Evolutionary conservation across 441 rosid genomes (phyloP).

Genomic region (Syzygium malaccense): DNA sequence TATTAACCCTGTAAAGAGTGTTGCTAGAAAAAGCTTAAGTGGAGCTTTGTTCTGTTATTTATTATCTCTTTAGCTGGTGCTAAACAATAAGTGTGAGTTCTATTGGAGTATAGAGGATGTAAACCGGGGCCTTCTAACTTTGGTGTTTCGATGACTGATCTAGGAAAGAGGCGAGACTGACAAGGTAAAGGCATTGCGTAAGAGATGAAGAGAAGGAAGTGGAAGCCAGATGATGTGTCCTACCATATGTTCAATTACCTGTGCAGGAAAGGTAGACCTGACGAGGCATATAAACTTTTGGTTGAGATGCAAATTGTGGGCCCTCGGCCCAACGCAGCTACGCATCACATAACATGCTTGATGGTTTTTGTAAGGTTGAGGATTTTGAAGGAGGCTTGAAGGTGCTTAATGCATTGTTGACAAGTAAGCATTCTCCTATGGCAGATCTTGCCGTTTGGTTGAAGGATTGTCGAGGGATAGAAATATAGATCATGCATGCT

Average conservation of each 20-base stretch:
- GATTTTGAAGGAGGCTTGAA: slow-evolving; percentile 73
- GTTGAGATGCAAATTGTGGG: slow-evolving; percentile 77
- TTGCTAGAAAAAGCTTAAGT: not conserved
- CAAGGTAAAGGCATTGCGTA: slow-evolving; percentile 46
- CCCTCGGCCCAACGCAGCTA: slow-evolving; percentile 72
- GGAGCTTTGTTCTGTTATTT: not conserved
- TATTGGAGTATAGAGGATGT: slow-evolving; percentile 77
- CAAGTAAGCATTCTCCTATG: slow-evolving; percentile 51
- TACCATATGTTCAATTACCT: slow-evolving; percentile 67
- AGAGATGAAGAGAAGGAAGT: slow-evolving; percentile 73
- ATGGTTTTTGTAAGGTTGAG: slow-evolving; percentile 51
- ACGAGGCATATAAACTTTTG: slow-evolving; percentile 55
- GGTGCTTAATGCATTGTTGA: slow-evolving; percentile 63
- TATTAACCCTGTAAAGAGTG: not conserved
- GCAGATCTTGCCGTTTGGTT: slow-evolving; percentile 34
- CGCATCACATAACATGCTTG: slow-evolving; percentile 65
- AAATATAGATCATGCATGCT: slow-evolving; percentile 47
- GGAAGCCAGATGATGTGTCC: slow-evolving; percentile 68
- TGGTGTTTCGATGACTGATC: slow-evolving; percentile 75
- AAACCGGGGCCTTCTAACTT: slow-evolving; percentile 50
- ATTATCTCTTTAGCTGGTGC: not conserved
- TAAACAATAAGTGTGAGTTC: no score
- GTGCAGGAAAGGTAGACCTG: slow-evolving; percentile 44
- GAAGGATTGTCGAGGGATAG: slow-evolving; percentile 47
- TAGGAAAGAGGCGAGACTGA: slow-evolving; percentile 73